Conservation (phyloP, 23 red algal genomes). For the Gracilaria gracilis region DNA sequence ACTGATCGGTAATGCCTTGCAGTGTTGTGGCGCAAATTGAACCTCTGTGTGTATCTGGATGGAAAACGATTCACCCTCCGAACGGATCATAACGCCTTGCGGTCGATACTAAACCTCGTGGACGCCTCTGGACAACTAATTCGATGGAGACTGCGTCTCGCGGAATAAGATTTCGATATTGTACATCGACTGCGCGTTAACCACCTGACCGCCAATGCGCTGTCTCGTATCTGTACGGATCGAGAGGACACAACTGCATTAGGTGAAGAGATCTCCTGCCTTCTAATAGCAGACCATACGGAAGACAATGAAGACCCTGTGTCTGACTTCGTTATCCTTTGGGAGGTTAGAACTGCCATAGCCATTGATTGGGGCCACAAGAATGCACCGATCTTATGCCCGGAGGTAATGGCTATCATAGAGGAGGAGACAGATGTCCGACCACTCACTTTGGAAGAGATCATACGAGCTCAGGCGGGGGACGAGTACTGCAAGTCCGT, state of each 20-base stretch:
- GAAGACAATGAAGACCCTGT: neutral
- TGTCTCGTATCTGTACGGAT: conserved; percentile 24
- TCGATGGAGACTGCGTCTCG: no score
- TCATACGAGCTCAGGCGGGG: conserved; percentile 20
- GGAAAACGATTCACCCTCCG: neutral
- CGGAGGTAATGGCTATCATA: neutral
- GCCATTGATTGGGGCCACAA: neutral
- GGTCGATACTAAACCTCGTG: conserved; percentile 42
- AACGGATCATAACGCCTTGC: conserved; percentile 22
- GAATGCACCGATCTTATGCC: neutral
- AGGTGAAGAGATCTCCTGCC: conserved; percentile 17
- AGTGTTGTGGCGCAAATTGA: conserved; percentile 25
- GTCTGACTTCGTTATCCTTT: neutral
- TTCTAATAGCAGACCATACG: neutral
- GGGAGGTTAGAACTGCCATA: neutral
- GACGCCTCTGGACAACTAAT: neutral
- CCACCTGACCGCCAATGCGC: conserved; percentile 14
- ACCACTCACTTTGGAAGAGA: neutral
- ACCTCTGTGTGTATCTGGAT: conserved; percentile 53
- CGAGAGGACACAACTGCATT: neutral
- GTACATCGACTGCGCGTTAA: conserved; percentile 9
- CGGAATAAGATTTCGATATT: conserved; percentile 46
- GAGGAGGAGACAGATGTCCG: neutral
- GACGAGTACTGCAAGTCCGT: conserved; percentile 38
- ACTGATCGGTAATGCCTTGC: conserved; percentile 43